These are phyloP conservation scores for Aspergillus sp. DNA, from an alignment of 2,329 filamentous ascomycete genomes.

Conservation along the genomic window DNA sequence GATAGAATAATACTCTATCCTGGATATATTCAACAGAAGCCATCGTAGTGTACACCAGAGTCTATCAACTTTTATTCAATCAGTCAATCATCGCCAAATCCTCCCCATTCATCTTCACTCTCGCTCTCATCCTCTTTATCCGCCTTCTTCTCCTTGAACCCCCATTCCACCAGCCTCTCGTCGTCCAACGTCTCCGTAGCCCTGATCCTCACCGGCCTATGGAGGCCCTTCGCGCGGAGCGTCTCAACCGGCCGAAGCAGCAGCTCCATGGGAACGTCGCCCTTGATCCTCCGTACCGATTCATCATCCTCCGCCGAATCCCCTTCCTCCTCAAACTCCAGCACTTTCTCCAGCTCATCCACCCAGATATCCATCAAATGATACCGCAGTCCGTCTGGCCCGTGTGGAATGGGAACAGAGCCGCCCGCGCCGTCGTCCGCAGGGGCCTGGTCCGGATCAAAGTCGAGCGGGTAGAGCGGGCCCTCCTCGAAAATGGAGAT, in stretches of 20 bases:
- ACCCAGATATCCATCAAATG: slow-evolving; percentile 87
- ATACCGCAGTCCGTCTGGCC: slow-evolving; percentile 75
- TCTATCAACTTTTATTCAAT: slow-evolving; percentile 1
- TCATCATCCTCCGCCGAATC: slow-evolving; percentile 20
- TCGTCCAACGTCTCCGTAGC: slow-evolving; percentile 64
- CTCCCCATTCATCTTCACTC: slow-evolving; percentile 56
- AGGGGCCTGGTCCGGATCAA: slow-evolving; percentile 23
- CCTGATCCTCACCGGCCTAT: slow-evolving; percentile 62
- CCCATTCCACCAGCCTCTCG: slow-evolving; percentile 60
- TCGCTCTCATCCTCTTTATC: slow-evolving; percentile 33
- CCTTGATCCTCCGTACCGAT: slow-evolving; percentile 23
- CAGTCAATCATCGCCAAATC: slow-evolving; percentile 48
- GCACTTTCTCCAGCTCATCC: slow-evolving; percentile 72
- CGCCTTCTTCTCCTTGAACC: slow-evolving; percentile 29
- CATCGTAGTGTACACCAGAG: too few relatives aligned
- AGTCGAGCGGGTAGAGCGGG: slow-evolving; percentile 31
- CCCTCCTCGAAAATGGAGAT: slow-evolving; percentile 32
- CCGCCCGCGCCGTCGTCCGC: slow-evolving; percentile 17
- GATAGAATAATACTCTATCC: too few relatives aligned
- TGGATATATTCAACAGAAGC: too few relatives aligned
- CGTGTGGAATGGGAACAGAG: slow-evolving; percentile 39
- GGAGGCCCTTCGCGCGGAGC: slow-evolving; percentile 45
- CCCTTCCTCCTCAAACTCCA: slow-evolving; percentile 38
- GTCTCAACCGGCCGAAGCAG: slow-evolving; percentile 38
- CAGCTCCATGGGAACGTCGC: slow-evolving; percentile 30